These are phyloP conservation scores for Populus hybrid DNA, from an alignment of 441 rosid genomes.

Conservation along the genomic window DNA sequence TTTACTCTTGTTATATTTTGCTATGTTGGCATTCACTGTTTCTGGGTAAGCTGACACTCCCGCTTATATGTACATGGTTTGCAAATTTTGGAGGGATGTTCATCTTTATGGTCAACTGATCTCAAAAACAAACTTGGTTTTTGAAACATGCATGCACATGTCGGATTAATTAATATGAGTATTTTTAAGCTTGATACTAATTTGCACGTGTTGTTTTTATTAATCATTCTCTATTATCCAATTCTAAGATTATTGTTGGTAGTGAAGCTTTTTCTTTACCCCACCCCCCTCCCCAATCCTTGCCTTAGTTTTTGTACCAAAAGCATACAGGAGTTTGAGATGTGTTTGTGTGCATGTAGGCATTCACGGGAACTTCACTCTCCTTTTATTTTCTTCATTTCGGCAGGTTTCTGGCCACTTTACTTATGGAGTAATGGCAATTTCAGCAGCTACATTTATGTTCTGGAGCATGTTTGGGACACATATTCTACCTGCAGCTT, in stretches of 20 bases:
- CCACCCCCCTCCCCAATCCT: neutral
- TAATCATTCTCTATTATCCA: neutral
- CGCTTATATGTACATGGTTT: neutral
- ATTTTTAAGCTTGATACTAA: neutral
- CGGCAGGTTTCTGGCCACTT: slow-evolving; percentile 88
- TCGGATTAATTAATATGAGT: neutral
- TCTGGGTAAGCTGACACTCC: neutral
- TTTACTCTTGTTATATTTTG: neutral
- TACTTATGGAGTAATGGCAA: slow-evolving; percentile 96
- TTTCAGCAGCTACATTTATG: slow-evolving; percentile 85
- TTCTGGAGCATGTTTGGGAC: slow-evolving; percentile 90
- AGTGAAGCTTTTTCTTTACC: neutral
- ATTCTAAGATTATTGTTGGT: neutral
- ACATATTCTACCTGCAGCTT: slow-evolving; percentile 53
- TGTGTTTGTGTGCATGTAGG: neutral
- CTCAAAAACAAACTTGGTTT: neutral
- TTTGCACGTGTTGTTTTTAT: neutral
- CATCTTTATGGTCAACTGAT: neutral
- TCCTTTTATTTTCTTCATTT: slow-evolving; percentile 3
- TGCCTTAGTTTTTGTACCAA: neutral
- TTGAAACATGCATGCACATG: neutral
- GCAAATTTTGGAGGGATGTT: neutral
- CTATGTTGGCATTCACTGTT: slow-evolving; percentile 1
- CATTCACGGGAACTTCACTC: slow-evolving; percentile 4
- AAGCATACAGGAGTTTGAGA: neutral